phyloP scores from a whole-genome alignment of 306 rosid species.

The Prunus mume region DNA sequence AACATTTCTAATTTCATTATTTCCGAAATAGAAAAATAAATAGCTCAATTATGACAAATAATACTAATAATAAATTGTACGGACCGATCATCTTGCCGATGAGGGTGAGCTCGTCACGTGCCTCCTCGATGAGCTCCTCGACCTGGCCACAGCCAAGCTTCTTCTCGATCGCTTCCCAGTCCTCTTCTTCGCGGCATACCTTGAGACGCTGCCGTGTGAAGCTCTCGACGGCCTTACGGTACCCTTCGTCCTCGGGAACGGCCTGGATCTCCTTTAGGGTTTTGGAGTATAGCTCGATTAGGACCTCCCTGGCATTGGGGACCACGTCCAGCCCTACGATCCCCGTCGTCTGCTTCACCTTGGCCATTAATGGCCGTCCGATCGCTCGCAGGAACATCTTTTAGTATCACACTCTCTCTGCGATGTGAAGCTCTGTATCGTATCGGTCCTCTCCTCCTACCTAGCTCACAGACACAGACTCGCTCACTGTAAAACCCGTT shows the following conservation, averaged over 20 bases:
- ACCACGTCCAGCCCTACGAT: slow-evolving; percentile 83
- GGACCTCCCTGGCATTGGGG: slow-evolving; percentile 77
- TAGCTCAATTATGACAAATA: background rate
- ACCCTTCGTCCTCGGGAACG: slow-evolving; percentile 86
- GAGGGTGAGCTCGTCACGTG: slow-evolving; percentile 81
- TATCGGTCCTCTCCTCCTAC: background rate
- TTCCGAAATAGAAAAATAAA: background rate
- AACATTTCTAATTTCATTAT: background rate
- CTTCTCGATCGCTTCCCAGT: slow-evolving; percentile 79
- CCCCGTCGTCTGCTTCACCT: slow-evolving; percentile 84
- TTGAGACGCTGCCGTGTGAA: slow-evolving; percentile 69
- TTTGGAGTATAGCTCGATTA: slow-evolving; percentile 65
- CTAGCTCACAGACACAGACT: background rate
- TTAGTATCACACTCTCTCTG: background rate
- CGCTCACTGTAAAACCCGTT: background rate
- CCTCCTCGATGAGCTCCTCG: slow-evolving; percentile 96
- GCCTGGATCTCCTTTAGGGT: slow-evolving; percentile 83
- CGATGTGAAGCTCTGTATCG: background rate
- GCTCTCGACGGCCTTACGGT: slow-evolving; percentile 90
- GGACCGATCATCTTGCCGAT: slow-evolving; percentile 70
- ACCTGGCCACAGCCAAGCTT: slow-evolving; percentile 84
- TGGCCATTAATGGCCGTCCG: slow-evolving; percentile 85
- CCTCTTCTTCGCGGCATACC: slow-evolving; percentile 73
- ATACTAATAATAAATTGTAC: background rate
- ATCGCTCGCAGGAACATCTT: slow-evolving; percentile 74